A percentile compares a stretch with the other conserved stretches of the same genome.
phyloP scores from a whole-genome alignment of 2,329 filamentous ascomycete genomes.

The Penicillium hordei region DNA sequence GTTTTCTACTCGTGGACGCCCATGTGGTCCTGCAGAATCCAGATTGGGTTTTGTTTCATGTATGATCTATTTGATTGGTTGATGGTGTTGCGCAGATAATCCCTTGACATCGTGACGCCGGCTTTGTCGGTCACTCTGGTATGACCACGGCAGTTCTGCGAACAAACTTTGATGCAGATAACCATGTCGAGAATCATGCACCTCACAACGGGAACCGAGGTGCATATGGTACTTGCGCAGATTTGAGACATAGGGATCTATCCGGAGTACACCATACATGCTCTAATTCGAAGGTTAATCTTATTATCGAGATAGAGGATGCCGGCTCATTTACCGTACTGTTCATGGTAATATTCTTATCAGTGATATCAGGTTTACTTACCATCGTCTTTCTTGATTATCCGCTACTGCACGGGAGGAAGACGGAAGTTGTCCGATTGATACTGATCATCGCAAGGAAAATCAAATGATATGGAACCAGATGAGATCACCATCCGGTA shows the following conservation, averaged over 20 bases:
- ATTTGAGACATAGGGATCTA: not conserved
- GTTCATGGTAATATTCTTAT: no score
- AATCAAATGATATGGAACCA: no score
- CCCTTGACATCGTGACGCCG: not conserved
- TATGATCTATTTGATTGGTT: not conserved
- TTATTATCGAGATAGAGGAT: not conserved
- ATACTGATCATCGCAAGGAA: not conserved
- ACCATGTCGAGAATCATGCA: not conserved
- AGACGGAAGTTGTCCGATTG: slow-evolving; percentile 8
- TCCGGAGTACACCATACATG: no score
- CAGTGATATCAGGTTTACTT: no score
- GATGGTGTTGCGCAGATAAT: no score
- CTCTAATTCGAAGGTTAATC: not conserved
- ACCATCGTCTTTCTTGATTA: no score
- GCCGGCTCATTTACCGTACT: no score
- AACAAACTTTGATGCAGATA: not conserved
- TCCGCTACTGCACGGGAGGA: not conserved
- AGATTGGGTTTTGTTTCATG: not conserved
- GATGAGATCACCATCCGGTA: not conserved
- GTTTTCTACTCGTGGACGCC: not conserved
- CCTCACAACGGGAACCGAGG: not conserved
- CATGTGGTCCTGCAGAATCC: not conserved
- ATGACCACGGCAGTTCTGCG: not conserved
- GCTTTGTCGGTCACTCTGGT: not conserved
- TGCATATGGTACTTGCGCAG: not conserved